phyloP scores from a whole-genome alignment of 768 basidiomycete genomes.

The Boletus vinaceobasis region DNA sequence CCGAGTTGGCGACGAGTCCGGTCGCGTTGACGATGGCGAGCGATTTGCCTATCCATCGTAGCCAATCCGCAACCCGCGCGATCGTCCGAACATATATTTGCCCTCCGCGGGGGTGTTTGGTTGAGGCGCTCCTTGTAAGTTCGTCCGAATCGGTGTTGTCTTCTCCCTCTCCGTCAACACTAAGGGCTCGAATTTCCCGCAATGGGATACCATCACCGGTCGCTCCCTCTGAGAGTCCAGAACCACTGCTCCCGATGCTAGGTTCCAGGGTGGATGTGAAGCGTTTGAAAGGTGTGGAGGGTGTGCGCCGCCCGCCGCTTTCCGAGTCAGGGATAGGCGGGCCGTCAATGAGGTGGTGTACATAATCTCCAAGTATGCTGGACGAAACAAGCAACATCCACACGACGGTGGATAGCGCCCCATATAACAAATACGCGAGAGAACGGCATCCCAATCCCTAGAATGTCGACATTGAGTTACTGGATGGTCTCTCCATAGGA shows the following conservation, averaged over 20 bases:
- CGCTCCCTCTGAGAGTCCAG: not conserved
- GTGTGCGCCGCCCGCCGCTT: not conserved
- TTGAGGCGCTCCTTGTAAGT: not conserved
- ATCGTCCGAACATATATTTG: not conserved
- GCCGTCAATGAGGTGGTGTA: slow-evolving; percentile 2
- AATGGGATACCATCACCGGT: not conserved
- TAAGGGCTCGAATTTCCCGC: not conserved
- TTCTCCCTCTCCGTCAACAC: not conserved
- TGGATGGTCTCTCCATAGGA: not conserved
- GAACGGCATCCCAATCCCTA: slow-evolving; percentile 37
- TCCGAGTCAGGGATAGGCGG: not conserved
- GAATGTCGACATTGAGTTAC: not conserved
- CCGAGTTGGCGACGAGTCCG: slow-evolving; percentile 22
- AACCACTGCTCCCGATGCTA: not conserved
- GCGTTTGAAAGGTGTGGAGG: not conserved
- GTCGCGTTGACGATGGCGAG: slow-evolving; percentile 29
- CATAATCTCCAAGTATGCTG: slow-evolving; percentile 25
- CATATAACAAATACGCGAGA: slow-evolving; percentile 30
- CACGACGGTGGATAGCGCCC: slow-evolving; percentile 23
- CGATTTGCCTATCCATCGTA: slow-evolving; percentile 28
- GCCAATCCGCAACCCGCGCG: slow-evolving; percentile 1
- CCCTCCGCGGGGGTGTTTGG: not conserved
- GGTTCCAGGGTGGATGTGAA: not conserved
- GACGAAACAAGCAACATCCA: slow-evolving; percentile 32
- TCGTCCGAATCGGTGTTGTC: not conserved